Percentiles rank a stretch among this genome's conserved stretches.
These are phyloP conservation scores for Arthrobotrys sinensis DNA, from an alignment of 2,329 filamentous ascomycete genomes.

Conservation along the genomic window DNA sequence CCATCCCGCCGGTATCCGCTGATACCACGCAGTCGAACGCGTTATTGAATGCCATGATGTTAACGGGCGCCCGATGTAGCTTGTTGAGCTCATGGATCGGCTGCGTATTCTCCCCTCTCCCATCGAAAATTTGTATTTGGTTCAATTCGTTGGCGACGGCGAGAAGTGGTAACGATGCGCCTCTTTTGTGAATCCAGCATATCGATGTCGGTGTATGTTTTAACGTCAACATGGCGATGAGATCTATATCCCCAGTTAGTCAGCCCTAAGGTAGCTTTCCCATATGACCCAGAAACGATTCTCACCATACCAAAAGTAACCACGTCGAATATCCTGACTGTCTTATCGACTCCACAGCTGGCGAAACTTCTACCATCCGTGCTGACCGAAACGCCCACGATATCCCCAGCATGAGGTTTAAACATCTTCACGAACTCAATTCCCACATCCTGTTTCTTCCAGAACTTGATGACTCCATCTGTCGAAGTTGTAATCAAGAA, in stretches of 20 bases:
- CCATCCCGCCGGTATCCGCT: conserved; percentile 89
- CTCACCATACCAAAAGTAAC: conserved; percentile 79
- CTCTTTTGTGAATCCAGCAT: conserved; percentile 92
- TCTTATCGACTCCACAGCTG: conserved; percentile 83
- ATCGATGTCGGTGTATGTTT: conserved; percentile 82
- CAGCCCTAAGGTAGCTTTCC: neutral
- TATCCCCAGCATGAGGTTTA: conserved; percentile 87
- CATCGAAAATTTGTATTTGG: conserved; percentile 87
- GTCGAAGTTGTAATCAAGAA: conserved; percentile 94
- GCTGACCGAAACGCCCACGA: conserved; percentile 86
- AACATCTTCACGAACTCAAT: conserved; percentile 99
- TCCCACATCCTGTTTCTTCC: conserved; percentile 92
- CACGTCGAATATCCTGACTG: conserved; percentile 84
- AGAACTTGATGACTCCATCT: conserved; percentile 98
- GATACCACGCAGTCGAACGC: conserved; percentile 91
- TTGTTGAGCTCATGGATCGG: conserved; percentile 83
- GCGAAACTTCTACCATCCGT: conserved; percentile 94
- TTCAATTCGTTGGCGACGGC: conserved; percentile 84
- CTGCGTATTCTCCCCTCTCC: conserved; percentile 82
- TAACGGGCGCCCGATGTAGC: conserved; percentile 85
- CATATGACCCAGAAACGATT: conserved; percentile 44
- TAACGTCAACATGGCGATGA: conserved; percentile 85
- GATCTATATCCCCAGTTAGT: conserved; percentile 71
- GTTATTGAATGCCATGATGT: conserved; percentile 90
- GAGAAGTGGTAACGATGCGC: conserved; percentile 87